phyloP scores from a whole-genome alignment of 1,139 yeast species.

The Geotrichum candidum region DNA sequence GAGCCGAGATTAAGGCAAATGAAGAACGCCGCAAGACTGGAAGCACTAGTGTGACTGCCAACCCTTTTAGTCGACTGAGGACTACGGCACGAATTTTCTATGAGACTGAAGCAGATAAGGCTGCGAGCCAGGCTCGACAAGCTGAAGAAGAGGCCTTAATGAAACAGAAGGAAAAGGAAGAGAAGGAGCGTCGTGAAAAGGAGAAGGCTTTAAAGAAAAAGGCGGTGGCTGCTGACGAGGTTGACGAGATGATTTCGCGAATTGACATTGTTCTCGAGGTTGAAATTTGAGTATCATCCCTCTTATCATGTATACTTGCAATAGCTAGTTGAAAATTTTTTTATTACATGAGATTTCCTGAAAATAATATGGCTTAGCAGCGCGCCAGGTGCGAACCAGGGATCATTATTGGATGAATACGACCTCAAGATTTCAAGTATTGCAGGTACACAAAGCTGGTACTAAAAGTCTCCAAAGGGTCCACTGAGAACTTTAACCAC shows the following conservation, averaged over 20 bases:
- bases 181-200: constrained; percentile 35
- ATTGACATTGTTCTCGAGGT: constrained; percentile 43
- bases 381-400: neutral
- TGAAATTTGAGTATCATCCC: constrained; percentile 28
- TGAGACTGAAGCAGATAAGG: constrained; percentile 31
- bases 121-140: constrained; percentile 17
- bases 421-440: neutral
- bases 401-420: neutral
- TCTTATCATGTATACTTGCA: neutral
- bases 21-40: constrained; percentile 50
- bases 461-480: neutral
- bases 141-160: constrained; percentile 41
- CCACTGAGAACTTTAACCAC: neutral
- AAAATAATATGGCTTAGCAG: neutral
- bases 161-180: constrained; percentile 41
- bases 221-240: constrained; percentile 34
- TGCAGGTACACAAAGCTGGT: neutral
- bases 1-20: constrained; percentile 65
- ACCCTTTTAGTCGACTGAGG: constrained; percentile 86
- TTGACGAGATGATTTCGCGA: constrained; percentile 45
- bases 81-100: constrained; percentile 83
- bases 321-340: neutral
- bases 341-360: neutral
- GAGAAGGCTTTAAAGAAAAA: constrained; percentile 20
- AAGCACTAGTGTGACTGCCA: constrained; percentile 47